Evolutionary conservation across 305 asterid genomes (phyloP), one percentile per base, ranked within the genome.

Genomic region (Rubia balearica): DNA sequence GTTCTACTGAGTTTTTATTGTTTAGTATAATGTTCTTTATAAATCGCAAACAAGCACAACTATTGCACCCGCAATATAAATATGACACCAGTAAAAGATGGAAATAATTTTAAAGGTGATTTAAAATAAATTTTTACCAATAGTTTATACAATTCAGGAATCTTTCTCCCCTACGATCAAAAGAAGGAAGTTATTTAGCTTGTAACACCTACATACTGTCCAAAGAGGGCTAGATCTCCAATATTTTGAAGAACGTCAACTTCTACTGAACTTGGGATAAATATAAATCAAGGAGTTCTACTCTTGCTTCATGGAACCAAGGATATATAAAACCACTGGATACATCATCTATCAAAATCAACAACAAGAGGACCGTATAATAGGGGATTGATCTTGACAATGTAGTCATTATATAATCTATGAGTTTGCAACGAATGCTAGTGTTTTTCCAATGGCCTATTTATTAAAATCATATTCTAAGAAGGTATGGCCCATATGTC

Each of bases 261-360:
- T 42, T 89, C 73, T 24, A 93, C 82, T 68, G 62, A 67, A 70
- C 73, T 70, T 8, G 90, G 87, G 63, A 83, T 85, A 83, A 86
- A 87, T 96, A 93, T 69, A 93, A 96, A 87, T 93, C 98, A 69
- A 88, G 46, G 33, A 89, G 97, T 84, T 93, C 98, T 61, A 97
- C 96, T 84, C 87, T 90, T 9, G 97, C 98, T 79, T 89, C 89
- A 55, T 86, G 90, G 51, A 95, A 88, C 83, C 91, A 97, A 1
- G 98, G 97, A 30, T 30, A 30, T 30, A 79, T 93, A 93, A 79
- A 93, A 93, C 71, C 90, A 53, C 74, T 93, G 97, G 61, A 93
- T 86, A 64, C 97, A 93, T 38, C 89, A 97, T 55, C 97, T 96
- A 78, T 93, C 98, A 42, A 90, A 93, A 80, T 90, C 97, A 42